A percentile compares a stretch with the other conserved stretches of the same genome.
phyloP scores from a whole-genome alignment of 2,329 filamentous ascomycete species.

The Chaetomiaceae sp. region DNA sequence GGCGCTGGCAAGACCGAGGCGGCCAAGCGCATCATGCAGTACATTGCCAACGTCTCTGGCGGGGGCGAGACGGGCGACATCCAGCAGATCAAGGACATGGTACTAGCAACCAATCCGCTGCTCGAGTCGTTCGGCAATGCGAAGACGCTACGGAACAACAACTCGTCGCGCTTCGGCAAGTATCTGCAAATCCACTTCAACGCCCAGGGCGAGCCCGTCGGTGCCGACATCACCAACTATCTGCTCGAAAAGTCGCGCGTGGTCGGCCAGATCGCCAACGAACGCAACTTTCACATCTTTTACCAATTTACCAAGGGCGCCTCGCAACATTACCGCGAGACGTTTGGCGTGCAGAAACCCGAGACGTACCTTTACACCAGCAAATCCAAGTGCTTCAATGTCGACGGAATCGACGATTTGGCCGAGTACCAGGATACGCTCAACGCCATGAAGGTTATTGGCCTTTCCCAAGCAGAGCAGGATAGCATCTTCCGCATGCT shows the following conservation, averaged over 20 bases:
- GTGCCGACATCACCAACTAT: slow-evolving; percentile 98
- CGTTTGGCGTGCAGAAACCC: slow-evolving; percentile 86
- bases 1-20: slow-evolving; percentile 98
- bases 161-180: slow-evolving; percentile 97
- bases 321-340: slow-evolving; percentile 76
- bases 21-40: slow-evolving; percentile 98
- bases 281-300: slow-evolving; percentile 99
- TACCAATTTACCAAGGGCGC: slow-evolving; percentile 98
- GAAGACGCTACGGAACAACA: slow-evolving; percentile 97
- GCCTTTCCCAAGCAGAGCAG: slow-evolving; percentile 80
- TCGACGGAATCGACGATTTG: slow-evolving; percentile 87
- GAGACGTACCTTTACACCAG: slow-evolving; percentile 93
- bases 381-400: slow-evolving; percentile 88
- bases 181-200: slow-evolving; percentile 98
- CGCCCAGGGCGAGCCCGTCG: slow-evolving; percentile 80
- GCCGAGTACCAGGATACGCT: slow-evolving; percentile 87
- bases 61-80: slow-evolving; percentile 79
- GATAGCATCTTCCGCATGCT: slow-evolving; percentile 97
- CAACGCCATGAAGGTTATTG: slow-evolving; percentile 92
- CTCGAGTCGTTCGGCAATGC: slow-evolving; percentile 98
- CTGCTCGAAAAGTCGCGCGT: slow-evolving; percentile 93
- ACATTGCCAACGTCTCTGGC: slow-evolving; percentile 96
- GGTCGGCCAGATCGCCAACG: slow-evolving; percentile 88
- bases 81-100: slow-evolving; percentile 98
- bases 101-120: slow-evolving; percentile 93